These are phyloP conservation scores for Zymoseptoria pseudotritici DNA, from an alignment of 2,329 filamentous ascomycete species.

Conservation along the genomic window DNA sequence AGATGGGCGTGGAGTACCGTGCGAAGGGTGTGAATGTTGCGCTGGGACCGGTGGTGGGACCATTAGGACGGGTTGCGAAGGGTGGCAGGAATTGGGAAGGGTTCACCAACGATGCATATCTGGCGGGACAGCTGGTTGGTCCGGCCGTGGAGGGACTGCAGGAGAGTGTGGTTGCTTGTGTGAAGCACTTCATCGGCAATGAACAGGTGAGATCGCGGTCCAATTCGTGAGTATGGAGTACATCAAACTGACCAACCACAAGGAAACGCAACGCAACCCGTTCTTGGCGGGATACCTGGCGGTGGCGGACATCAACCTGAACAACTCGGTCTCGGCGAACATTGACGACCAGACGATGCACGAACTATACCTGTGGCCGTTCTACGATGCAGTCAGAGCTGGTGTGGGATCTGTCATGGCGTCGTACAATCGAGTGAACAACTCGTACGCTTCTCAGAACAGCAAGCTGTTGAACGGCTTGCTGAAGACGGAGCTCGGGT, in stretches of 20 bases:
- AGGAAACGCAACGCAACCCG: slow-evolving; percentile 24
- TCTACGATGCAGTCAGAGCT: slow-evolving; percentile 62
- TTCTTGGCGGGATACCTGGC: slow-evolving; percentile 12
- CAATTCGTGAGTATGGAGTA: not conserved
- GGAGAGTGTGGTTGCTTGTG: slow-evolving; percentile 33
- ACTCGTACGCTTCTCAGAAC: slow-evolving; percentile 57
- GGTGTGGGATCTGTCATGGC: slow-evolving; percentile 78
- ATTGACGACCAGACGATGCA: slow-evolving; percentile 25
- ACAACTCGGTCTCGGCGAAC: slow-evolving; percentile 38
- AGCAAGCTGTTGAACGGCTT: slow-evolving; percentile 60
- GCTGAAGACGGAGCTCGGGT: slow-evolving; percentile 54
- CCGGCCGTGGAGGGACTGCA: slow-evolving; percentile 22
- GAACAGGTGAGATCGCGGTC: not conserved
- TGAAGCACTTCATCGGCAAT: slow-evolving; percentile 19
- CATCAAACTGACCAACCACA: slow-evolving; percentile 19
- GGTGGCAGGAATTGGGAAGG: slow-evolving; percentile 36
- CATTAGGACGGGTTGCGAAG: slow-evolving; percentile 24
- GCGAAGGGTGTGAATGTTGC: slow-evolving; percentile 26
- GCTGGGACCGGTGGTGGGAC: slow-evolving; percentile 25
- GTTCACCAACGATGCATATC: slow-evolving; percentile 55
- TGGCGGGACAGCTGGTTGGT: slow-evolving; percentile 20
- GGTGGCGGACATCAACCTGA: slow-evolving; percentile 15
- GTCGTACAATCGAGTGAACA: slow-evolving; percentile 53
- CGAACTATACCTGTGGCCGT: slow-evolving; percentile 55
- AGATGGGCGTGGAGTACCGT: slow-evolving; percentile 28